These are phyloP conservation scores for Fraxinus albicans DNA, from an alignment of 305 asterid genomes.

Conservation along the genomic window DNA sequence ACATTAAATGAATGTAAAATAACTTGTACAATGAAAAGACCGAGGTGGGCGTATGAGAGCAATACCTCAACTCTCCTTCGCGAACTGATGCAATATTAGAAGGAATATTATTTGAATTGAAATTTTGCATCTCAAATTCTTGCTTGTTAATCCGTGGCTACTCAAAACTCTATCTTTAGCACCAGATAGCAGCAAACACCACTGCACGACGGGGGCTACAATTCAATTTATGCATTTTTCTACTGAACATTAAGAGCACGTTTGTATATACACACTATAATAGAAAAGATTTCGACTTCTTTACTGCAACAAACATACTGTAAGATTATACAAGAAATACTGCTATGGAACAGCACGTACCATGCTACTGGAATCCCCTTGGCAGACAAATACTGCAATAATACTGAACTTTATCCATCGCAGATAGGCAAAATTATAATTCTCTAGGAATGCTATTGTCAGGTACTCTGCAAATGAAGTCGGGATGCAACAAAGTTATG, in stretches of 20 bases:
- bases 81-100: background rate
- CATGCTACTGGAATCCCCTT: background rate
- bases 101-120: background rate
- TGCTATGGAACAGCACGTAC: background rate
- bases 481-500: background rate
- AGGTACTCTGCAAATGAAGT: slow-evolving; percentile 20
- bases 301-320: background rate
- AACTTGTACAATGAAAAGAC: background rate
- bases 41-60: background rate
- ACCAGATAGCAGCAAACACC: background rate
- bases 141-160: background rate
- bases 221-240: background rate
- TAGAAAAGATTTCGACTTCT: background rate
- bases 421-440: background rate
- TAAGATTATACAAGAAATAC: background rate
- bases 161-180: background rate
- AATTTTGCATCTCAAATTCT: background rate
- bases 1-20: background rate
- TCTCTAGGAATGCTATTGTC: background rate
- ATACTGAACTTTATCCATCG: background rate
- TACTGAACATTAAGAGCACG: background rate
- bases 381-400: background rate
- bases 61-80: background rate
- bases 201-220: background rate
- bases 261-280: background rate